phyloP scores from a whole-genome alignment of 805 yeast species.

The Saturnispora silvae region DNA sequence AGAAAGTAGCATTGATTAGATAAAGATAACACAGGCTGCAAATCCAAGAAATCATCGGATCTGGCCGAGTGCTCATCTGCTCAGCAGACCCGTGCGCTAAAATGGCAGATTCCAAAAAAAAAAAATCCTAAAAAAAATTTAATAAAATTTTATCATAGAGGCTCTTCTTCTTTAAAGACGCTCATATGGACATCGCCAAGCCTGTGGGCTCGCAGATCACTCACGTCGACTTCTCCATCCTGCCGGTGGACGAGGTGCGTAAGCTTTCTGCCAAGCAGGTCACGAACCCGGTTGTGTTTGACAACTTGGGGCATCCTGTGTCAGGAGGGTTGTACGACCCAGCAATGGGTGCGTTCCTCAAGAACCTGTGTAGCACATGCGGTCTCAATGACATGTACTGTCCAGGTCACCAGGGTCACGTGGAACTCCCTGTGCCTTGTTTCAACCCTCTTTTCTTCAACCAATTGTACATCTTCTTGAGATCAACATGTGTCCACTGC shows the following conservation, averaged over 20 bases:
- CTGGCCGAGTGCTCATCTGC: background rate
- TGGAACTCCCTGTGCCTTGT: slow-evolving; percentile 90
- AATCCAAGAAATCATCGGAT: too few species aligned
- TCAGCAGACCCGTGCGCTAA: background rate
- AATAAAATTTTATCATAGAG: background rate
- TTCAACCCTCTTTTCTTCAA: slow-evolving; percentile 91
- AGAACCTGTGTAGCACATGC: slow-evolving; percentile 88
- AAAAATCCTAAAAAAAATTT: background rate
- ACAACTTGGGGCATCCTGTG: slow-evolving; percentile 91
- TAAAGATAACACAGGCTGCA: background rate
- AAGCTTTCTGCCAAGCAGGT: slow-evolving; percentile 88
- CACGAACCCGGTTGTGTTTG: slow-evolving; percentile 92
- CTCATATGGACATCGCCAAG: slow-evolving; percentile 81
- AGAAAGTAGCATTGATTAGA: background rate
- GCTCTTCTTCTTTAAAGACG: background rate
- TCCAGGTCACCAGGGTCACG: slow-evolving; percentile 98
- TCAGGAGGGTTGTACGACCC: slow-evolving; percentile 89
- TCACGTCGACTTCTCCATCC: slow-evolving; percentile 85
- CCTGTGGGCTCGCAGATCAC: slow-evolving; percentile 93
- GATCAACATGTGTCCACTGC: slow-evolving; percentile 84
- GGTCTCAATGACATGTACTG: slow-evolving; percentile 89
- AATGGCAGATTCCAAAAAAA: slow-evolving; percentile 1
- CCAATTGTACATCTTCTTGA: slow-evolving; percentile 74
- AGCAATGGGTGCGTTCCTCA: slow-evolving; percentile 87
- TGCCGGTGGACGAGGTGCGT: slow-evolving; percentile 73